Evolutionary conservation across 1,284 basidiomycete species (phyloP), one percentile per base, ranked within the genome.

Genomic region (Tilletia setariae): DNA sequence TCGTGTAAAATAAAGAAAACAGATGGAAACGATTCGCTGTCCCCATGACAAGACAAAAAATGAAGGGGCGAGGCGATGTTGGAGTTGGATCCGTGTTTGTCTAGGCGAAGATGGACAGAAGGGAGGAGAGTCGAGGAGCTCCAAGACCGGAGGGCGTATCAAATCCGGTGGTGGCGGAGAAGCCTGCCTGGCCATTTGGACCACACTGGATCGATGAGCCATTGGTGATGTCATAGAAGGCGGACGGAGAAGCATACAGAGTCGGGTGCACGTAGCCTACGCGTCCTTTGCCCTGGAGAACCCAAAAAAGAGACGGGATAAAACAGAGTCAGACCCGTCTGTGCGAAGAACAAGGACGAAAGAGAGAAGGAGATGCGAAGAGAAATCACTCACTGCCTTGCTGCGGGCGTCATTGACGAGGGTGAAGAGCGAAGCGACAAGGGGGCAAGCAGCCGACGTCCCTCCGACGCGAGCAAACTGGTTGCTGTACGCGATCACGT

Each of bases 391-490:
- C 35, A 40, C 35, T 32, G 21, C 2, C 23, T 28, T 40, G 13
- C 16, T 21, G 21, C 61, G 61, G 8, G 61, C 87, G 72, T 90
- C 89, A 74, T 90, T 90, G 67, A 90, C 82, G 71, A 89, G 84
- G 0, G 87, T 84, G 1, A 90, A 78, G 64, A 90, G 84, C 11
- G 85, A 82, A 11, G 85, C 85, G 69, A 88, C 82, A 21, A 81
- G 83, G 0, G 88, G 88, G 7, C 86, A 75, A 2, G 87, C 85
- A 1, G 87, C 87, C 28, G 86, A 87, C 7, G 88, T 88, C 23
- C 88, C 88, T 47, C 83, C 75, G 1, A 72, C 68, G 2, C 77
- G 79, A 1, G 65, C 59, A 86, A 84, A 78, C 35, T 70, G 70
- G 72, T 83, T 73, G 4, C 4, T 23, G 23, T 21, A n/a, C 28